Base-by-base conservation (phyloP, 2,329 filamentous ascomycete genomes). In the Colletotrichum sp. region DNA sequence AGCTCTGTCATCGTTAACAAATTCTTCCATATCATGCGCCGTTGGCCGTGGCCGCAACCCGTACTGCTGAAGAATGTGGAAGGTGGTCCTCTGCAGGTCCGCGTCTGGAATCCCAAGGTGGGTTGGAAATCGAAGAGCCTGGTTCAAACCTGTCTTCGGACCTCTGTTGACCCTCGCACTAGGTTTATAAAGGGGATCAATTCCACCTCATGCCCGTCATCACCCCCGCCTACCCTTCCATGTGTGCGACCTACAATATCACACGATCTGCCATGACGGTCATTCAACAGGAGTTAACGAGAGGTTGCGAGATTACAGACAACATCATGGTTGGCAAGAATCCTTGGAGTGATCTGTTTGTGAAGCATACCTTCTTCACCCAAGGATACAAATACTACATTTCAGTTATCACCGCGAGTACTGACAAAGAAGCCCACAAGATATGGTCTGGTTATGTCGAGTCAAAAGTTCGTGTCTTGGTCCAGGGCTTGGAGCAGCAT, bases 151-250 rank as follows among this genome's bases (percentile, higher is more conserved):
- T 28, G 13, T 18, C 7, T 36, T 63, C 21, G 7, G 24, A 30
- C 16, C 61, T 52, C 28, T 57, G 24, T 71, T 78, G 77, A 81
- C 65, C 71, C 67, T 72, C 36, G 34, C 66, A 77, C 63, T 80
- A 95, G 90, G 88, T 96, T 34, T 98, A 98, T 83, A 92, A 92
- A 76, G 91, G 92, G 71, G 97, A 99, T 84, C 91, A 92, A 59
- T 94, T 92, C 79, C 96, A 99, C 84, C 88, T 98, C 68, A 99
- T 99, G 97, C 97, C 97, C 32, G 95, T 99, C 84, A 99, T 99
- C 81, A 99, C 97, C 2, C 97, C 97, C 2, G 96, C 97, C 1
- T 99, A 98, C 83, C 97, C 97, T 4, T 98, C 96, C 66, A 99
- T 98, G 96, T 99, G 97, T 84, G 94, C 97, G 3, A 99, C 97